These are phyloP conservation scores for Macadamia tetraphylla DNA, from an alignment of 164 flowering plant species.

Conservation along the genomic window DNA sequence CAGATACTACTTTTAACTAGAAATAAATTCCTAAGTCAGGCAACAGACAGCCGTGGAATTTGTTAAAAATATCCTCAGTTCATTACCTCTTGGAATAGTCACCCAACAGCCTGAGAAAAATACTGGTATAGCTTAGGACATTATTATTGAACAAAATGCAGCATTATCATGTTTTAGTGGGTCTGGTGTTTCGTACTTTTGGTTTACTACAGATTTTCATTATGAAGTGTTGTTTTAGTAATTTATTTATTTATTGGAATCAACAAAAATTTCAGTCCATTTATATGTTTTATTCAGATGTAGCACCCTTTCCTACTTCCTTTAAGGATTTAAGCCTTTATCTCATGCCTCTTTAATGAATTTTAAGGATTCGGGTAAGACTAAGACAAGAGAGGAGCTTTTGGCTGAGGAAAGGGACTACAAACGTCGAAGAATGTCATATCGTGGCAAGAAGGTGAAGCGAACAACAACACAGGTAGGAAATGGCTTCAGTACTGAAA, in stretches of 20 bases:
- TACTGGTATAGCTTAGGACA: not conserved
- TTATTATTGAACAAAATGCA: not conserved
- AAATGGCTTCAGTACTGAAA: not conserved
- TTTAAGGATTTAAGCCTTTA: not conserved
- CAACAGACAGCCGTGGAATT: too few species aligned
- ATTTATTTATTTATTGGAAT: too few species aligned
- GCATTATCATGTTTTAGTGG: not conserved
- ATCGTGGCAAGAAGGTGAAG: conserved; percentile 90
- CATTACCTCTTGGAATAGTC: too few species aligned
- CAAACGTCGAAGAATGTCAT: conserved; percentile 95
- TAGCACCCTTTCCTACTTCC: too few species aligned
- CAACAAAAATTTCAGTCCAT: too few species aligned
- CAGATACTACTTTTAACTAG: too few species aligned
- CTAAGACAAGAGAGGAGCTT: conserved; percentile 79
- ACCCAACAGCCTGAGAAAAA: not conserved
- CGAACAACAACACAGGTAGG: conserved; percentile 63
- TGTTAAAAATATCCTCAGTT: too few species aligned
- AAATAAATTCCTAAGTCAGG: too few species aligned
- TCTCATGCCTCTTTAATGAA: conserved; percentile 1
- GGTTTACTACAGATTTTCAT: not conserved
- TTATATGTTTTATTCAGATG: too few species aligned
- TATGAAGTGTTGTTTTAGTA: not conserved
- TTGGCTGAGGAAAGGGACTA: conserved; percentile 99
- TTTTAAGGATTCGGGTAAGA: conserved; percentile 42
- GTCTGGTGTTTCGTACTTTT: not conserved